Conservation (phyloP, 495 filamentous ascomycete species). For the Pseudevernia furfuracea region DNA sequence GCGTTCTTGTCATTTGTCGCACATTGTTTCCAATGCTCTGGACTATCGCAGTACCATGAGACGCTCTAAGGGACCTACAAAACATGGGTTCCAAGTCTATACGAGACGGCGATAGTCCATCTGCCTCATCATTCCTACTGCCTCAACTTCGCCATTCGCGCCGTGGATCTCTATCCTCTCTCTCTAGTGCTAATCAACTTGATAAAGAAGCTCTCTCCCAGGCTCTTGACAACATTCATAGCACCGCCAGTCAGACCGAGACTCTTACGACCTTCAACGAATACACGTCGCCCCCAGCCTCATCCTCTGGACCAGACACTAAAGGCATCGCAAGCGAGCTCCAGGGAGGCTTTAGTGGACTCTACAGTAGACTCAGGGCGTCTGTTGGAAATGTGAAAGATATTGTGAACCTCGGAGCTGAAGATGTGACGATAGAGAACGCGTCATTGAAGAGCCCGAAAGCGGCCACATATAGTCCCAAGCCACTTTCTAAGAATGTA, state of each 20-base stretch:
- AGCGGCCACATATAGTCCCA: slow-evolving; percentile 37
- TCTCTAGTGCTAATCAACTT: slow-evolving; percentile 47
- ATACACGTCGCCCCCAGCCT: slow-evolving; percentile 48
- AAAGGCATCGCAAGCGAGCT: slow-evolving; percentile 64
- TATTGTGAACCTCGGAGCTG: slow-evolving; percentile 36
- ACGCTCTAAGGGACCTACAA: background rate
- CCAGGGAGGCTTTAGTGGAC: slow-evolving; percentile 73
- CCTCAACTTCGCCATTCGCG: slow-evolving; percentile 44
- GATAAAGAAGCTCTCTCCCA: slow-evolving; percentile 66
- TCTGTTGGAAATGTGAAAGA: slow-evolving; percentile 67
- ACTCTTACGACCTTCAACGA: slow-evolving; percentile 84
- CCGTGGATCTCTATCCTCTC: slow-evolving; percentile 57
- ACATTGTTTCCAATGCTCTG: slow-evolving; percentile 13
- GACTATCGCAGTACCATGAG: slow-evolving; percentile 8
- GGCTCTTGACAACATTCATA: slow-evolving; percentile 79
- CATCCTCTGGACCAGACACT: slow-evolving; percentile 49
- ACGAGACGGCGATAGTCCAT: slow-evolving; percentile 36
- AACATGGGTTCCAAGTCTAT: slow-evolving; percentile 37
- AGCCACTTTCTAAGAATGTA: slow-evolving; percentile 10
- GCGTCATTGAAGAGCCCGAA: slow-evolving; percentile 33
- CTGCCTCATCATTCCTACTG: slow-evolving; percentile 38
- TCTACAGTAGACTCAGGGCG: slow-evolving; percentile 75
- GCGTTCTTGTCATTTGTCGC: slow-evolving; percentile 3
- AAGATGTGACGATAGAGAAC: slow-evolving; percentile 32
- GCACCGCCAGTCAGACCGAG: slow-evolving; percentile 67